Percentiles rank a stretch among this genome's conserved stretches.
Evolutionary conservation across 192 early-diverging fungal species (phyloP).

Genomic region (Pilobolus umbonatus): DNA sequence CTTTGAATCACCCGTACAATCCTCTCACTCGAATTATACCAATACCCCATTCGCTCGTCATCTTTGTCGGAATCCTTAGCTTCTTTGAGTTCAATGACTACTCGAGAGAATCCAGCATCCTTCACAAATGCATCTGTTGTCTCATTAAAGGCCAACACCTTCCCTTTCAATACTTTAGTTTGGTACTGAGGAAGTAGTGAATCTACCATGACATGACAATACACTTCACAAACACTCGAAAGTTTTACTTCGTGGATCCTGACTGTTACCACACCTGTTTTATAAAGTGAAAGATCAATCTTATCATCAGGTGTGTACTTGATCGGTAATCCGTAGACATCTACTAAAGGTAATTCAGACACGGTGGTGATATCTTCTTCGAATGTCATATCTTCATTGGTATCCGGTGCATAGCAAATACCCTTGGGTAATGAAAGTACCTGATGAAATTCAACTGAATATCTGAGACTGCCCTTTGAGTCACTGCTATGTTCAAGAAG

Average conservation of each 20-base stretch:
- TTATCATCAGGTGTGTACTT: conserved; percentile 26
- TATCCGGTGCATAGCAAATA: too few relatives aligned
- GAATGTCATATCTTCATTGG: too few relatives aligned
- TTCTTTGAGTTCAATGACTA: conserved; percentile 23
- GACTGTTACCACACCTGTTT: conserved; percentile 51
- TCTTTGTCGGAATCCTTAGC: conserved; percentile 8
- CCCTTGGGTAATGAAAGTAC: too few relatives aligned
- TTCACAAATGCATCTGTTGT: conserved; percentile 34
- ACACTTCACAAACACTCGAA: conserved; percentile 11
- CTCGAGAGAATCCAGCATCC: conserved; percentile 28
- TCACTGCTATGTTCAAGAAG: conserved; percentile 18
- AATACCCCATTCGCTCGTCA: conserved; percentile 18
- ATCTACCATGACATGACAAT: conserved; percentile 49
- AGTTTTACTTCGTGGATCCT: conserved; percentile 41
- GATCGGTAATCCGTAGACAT: conserved; percentile 20
- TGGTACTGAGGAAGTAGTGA: conserved; percentile 32
- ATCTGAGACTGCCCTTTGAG: too few relatives aligned
- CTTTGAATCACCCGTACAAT: conserved; percentile 20
- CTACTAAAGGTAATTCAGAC: conserved; percentile 6
- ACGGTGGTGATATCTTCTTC: too few relatives aligned
- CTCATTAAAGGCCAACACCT: conserved; percentile 28
- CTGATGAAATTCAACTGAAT: too few relatives aligned
- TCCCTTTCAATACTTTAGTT: conserved; percentile 27
- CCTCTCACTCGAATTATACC: conserved; percentile 15
- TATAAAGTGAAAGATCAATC: conserved; percentile 27